Conservation (phyloP, 345 rosid species). For the Citrus cavaleriei region DNA sequence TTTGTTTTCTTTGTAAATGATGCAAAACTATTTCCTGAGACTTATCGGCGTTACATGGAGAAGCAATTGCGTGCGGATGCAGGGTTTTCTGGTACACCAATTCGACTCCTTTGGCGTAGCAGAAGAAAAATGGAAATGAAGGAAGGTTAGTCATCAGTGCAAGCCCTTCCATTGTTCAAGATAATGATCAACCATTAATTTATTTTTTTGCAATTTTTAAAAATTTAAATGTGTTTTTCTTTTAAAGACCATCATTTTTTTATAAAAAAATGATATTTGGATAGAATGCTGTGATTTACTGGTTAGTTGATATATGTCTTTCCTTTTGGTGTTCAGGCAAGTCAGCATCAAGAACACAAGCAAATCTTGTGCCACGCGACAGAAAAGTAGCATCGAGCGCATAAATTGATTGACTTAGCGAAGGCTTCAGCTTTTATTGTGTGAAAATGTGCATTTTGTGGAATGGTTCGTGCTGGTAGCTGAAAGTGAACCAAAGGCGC, state of each 20-base stretch:
- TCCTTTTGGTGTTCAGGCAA: conserved; percentile 27
- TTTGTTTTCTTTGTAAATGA: conserved; percentile 96
- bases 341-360: conserved; percentile 12
- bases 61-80: conserved; percentile 86
- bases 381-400: conserved; percentile 22
- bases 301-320: not conserved
- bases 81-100: conserved; percentile 86
- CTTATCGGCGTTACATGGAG: conserved; percentile 90
- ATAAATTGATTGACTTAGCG: not conserved
- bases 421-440: not conserved
- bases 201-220: no score
- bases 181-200: not conserved
- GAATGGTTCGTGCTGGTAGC: not conserved
- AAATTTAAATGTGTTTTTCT: not conserved
- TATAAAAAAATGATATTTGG: not conserved
- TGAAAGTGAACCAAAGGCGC: not conserved
- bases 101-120: conserved; percentile 90
- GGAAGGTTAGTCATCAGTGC: conserved; percentile 36
- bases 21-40: conserved; percentile 81
- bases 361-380: conserved; percentile 12
- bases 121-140: conserved; percentile 68
- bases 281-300: not conserved
- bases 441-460: not conserved
- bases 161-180: not conserved
- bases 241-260: not conserved